Conservation (phyloP, 2,329 filamentous ascomycete species). For the Colletotrichum chlorophyti region DNA sequence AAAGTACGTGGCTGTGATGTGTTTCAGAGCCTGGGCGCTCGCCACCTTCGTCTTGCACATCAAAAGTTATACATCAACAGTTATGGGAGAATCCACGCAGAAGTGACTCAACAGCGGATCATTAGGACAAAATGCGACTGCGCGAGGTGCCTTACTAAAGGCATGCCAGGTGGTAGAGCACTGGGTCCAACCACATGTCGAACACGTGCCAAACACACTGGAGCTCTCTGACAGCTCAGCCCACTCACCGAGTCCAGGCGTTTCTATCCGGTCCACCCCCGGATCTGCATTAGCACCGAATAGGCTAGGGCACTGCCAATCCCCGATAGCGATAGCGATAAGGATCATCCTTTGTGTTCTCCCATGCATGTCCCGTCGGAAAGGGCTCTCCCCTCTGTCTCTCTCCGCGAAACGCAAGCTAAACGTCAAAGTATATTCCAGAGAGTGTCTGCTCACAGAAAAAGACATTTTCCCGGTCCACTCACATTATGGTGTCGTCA, state of each 20-base stretch:
- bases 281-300: slow-evolving; percentile 22
- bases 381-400: slow-evolving; percentile 21
- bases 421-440: neutral
- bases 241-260: slow-evolving; percentile 23
- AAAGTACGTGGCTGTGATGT: no score
- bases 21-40: no score
- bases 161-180: no score
- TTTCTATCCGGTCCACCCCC: slow-evolving; percentile 26
- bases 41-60: no score
- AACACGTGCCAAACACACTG: slow-evolving; percentile 14
- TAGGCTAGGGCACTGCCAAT: slow-evolving; percentile 3
- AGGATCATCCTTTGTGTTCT: slow-evolving; percentile 27
- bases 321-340: slow-evolving; percentile 26
- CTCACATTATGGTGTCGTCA: slow-evolving; percentile 32
- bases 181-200: no score
- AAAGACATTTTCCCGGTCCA: slow-evolving; percentile 2
- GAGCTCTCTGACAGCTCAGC: slow-evolving; percentile 20
- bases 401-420: slow-evolving; percentile 18
- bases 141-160: neutral
- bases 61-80: no score
- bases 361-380: slow-evolving; percentile 12
- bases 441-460: neutral
- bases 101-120: no score
- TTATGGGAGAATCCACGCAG: no score
- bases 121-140: no score